phyloP scores from a whole-genome alignment of 495 filamentous ascomycete species.

The Xylona heveae region DNA sequence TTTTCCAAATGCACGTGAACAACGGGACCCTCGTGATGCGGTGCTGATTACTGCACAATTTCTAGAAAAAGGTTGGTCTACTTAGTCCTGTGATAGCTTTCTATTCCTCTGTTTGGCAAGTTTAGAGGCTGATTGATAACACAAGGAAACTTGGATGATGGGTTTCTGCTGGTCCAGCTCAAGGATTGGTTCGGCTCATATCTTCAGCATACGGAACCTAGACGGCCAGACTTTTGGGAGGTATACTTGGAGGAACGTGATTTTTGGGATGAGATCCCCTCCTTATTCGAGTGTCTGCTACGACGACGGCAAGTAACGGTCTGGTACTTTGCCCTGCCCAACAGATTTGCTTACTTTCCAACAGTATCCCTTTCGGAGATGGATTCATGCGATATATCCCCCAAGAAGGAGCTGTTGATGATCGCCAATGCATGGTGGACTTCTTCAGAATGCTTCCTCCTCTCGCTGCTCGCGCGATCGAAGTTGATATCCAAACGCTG shows the following conservation, averaged over 20 bases:
- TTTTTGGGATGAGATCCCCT: constrained; percentile 32
- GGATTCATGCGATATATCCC: background rate
- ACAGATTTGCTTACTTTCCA: background rate
- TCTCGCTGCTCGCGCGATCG: constrained; percentile 10
- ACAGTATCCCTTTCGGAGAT: constrained; percentile 2
- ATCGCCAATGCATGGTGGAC: constrained; percentile 5
- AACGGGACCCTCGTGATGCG: constrained; percentile 16
- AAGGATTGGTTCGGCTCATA: constrained; percentile 14
- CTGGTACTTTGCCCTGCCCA: constrained; percentile 1
- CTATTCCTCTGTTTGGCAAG: too few relatives aligned
- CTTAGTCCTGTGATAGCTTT: too few relatives aligned
- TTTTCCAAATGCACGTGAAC: constrained; percentile 8
- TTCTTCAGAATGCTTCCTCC: constrained; percentile 10
- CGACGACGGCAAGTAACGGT: constrained; percentile 19
- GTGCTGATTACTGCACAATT: constrained; percentile 16
- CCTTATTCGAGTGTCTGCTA: constrained; percentile 21
- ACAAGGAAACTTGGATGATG: constrained; percentile 9
- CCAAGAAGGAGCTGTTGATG: background rate
- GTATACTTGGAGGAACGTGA: constrained; percentile 19
- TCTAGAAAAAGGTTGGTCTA: constrained; percentile 26
- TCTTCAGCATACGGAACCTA: constrained; percentile 8
- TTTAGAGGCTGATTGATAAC: too few relatives aligned
- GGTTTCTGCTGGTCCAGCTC: constrained; percentile 9
- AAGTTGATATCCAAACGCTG: constrained; percentile 12
- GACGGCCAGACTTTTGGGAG: constrained; percentile 10